Base-by-base conservation (phyloP, 129 eudicot genomes). In the Flaveria ramosissima region DNA sequence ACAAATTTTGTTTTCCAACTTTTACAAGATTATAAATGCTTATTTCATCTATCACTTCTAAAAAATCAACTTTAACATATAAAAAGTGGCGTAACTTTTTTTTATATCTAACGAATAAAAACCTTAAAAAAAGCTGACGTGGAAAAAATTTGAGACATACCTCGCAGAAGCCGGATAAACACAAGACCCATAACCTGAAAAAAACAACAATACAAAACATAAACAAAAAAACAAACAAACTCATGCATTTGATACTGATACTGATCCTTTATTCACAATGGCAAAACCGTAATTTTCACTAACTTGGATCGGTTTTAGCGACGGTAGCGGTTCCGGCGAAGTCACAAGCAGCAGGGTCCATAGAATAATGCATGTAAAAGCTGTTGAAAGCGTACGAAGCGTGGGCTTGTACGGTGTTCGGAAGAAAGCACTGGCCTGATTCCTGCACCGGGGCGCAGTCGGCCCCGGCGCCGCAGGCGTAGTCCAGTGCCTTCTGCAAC, bases 381-480 rank as follows among this genome's bases (percentile, higher is more conserved):
- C 92, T 92, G 70, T 92, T 92, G 76, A 85, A 89, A 9, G 97
- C 97, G 74, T 87, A 92, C 0, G 97, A 92, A 59, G 95, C 92
- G 57, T 92, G 97, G 9, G 94, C 95, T 7, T 72, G 77, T 2
- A 92, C 7, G 2, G 89, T 85, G 71, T 87, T 83, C 1, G 96
- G 92, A 15, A 82, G 75, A 71, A 77, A 92, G 71, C 97, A 92
- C 1, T 73, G 81, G 11, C 92, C 97, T 46, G 76, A 48, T 0
- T 90, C 61, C 70, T 63, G 86, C 45, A 89, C 70, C 13, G 97
- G 89, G 24, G 83, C 45, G 32, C 97, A 92, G 52, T 89, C 96
- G 0, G 96, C 97, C 15, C 97, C 96, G 9, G 88, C 79, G 17
- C 86, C 86, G 51, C 97, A 92, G 1, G 97, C 97, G 69, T 87